Conservation (phyloP, 2,329 filamentous ascomycete genomes). For the Cladosporium colombiae region DNA sequence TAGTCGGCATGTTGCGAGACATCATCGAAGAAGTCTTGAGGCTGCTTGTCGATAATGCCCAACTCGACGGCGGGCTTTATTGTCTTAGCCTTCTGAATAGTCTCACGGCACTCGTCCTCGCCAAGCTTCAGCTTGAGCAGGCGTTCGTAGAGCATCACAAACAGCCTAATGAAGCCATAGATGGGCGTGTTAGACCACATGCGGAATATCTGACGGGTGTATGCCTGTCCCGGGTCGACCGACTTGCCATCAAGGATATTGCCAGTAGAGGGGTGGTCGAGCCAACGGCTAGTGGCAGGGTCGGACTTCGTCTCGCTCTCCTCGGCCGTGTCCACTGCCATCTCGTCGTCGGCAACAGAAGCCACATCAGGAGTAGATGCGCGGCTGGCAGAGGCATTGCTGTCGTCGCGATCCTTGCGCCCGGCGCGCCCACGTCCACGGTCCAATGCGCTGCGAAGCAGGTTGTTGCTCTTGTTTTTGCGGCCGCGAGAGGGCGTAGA, state of each 20-base stretch:
- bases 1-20: slow-evolving; percentile 67
- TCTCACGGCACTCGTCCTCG: slow-evolving; percentile 69
- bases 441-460: slow-evolving; percentile 85
- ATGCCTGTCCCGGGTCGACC: slow-evolving; percentile 76
- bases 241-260: slow-evolving; percentile 62
- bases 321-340: slow-evolving; percentile 47
- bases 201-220: slow-evolving; percentile 78
- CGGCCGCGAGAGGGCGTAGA: slow-evolving; percentile 69
- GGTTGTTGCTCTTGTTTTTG: slow-evolving; percentile 64
- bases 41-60: slow-evolving; percentile 77
- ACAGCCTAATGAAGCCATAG: slow-evolving; percentile 92
- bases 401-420: slow-evolving; percentile 76
- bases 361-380: slow-evolving; percentile 83
- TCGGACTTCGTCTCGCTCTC: slow-evolving; percentile 44
- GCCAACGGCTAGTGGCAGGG: slow-evolving; percentile 66
- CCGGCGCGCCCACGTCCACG: slow-evolving; percentile 68
- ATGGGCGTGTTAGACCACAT: slow-evolving; percentile 90
- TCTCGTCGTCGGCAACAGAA: slow-evolving; percentile 77
- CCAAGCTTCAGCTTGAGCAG: slow-evolving; percentile 81
- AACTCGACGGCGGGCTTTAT: slow-evolving; percentile 81
- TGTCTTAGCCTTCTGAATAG: slow-evolving; percentile 71
- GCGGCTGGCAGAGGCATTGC: slow-evolving; percentile 75
- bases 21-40: slow-evolving; percentile 71
- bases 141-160: slow-evolving; percentile 86
- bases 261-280: slow-evolving; percentile 56